Percentiles rank a stretch among this genome's conserved stretches.
Evolutionary conservation across 1,284 basidiomycete genomes (phyloP).

Genomic region (Wolfiporia cocos): DNA sequence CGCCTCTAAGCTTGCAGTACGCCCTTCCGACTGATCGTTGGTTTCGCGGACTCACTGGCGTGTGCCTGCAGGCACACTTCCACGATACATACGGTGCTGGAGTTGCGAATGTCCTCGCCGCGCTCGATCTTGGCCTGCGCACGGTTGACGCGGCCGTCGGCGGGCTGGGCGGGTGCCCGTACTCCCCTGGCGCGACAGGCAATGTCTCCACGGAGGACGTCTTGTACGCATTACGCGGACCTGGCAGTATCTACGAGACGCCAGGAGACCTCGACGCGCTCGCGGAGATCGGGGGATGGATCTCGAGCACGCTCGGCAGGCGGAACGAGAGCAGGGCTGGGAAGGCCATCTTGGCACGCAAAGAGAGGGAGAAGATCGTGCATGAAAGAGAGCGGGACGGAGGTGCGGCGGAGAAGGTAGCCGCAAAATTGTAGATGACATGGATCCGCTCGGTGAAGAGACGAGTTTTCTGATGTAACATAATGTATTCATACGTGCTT

Average conservation of each 20-base stretch:
- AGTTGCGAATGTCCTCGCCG: conserved; percentile 63
- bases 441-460: too few relatives aligned
- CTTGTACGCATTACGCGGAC: conserved; percentile 77
- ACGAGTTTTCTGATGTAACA: too few relatives aligned
- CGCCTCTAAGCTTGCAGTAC: conserved; percentile 64
- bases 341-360: conserved; percentile 63
- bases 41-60: neutral
- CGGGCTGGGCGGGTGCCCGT: conserved; percentile 92
- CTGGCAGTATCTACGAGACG: conserved; percentile 65
- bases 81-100: conserved; percentile 92
- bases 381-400: conserved; percentile 21
- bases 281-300: conserved; percentile 78
- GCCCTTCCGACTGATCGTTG: conserved; percentile 21
- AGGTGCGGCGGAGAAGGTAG: conserved; percentile 10
- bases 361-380: conserved; percentile 29
- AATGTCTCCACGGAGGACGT: conserved; percentile 91
- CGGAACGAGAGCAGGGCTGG: conserved; percentile 79
- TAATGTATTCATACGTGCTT: too few relatives aligned
- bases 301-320: conserved; percentile 61
- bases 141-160: conserved; percentile 75
- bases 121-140: conserved; percentile 59
- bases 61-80: conserved; percentile 29
- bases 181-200: conserved; percentile 92
- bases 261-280: conserved; percentile 57
- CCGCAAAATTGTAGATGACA: conserved; percentile 11